Conservation (phyloP, 2,329 filamentous ascomycete species). For the Bipolaris gigantea region DNA sequence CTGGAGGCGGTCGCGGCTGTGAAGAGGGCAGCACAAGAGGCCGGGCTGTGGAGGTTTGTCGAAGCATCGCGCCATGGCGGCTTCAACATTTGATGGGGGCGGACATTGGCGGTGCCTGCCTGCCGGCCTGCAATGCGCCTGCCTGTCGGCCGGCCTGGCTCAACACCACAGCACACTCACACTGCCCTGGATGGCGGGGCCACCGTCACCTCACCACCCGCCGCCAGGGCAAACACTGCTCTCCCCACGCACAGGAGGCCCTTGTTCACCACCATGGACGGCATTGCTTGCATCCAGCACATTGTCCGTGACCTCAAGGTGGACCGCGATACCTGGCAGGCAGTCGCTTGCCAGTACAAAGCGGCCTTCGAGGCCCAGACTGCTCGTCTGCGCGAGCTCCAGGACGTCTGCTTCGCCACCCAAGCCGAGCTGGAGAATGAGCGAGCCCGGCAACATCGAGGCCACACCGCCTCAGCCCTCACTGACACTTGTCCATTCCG, state of each 20-base stretch:
- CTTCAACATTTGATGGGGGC: constrained; percentile 51
- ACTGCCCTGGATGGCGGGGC: neutral
- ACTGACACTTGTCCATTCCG: neutral
- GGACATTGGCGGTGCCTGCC: neutral
- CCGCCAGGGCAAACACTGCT: constrained; percentile 6
- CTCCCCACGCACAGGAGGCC: constrained; percentile 27
- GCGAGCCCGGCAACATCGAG: constrained; percentile 20
- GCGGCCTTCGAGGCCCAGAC: constrained; percentile 33
- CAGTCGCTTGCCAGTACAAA: constrained; percentile 33
- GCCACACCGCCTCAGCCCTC: constrained; percentile 3
- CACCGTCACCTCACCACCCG: neutral
- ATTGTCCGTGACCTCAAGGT: constrained; percentile 29
- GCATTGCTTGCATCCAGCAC: constrained; percentile 15
- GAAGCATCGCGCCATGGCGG: constrained; percentile 63
- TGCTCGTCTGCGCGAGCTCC: constrained; percentile 25
- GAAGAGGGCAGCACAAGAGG: constrained; percentile 66
- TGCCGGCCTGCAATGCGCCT: neutral
- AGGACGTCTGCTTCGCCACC: constrained; percentile 34
- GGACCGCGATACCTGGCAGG: constrained; percentile 36
- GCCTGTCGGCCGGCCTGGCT: neutral
- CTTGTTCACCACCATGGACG: constrained; percentile 7
- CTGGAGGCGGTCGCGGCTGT: constrained; percentile 68
- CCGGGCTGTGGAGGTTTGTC: constrained; percentile 78
- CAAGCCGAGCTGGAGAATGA: constrained; percentile 41
- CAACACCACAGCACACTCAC: neutral